These are phyloP conservation scores for Ehretia macrophylla DNA, from an alignment of 257 asterid species.

Conservation along the genomic window DNA sequence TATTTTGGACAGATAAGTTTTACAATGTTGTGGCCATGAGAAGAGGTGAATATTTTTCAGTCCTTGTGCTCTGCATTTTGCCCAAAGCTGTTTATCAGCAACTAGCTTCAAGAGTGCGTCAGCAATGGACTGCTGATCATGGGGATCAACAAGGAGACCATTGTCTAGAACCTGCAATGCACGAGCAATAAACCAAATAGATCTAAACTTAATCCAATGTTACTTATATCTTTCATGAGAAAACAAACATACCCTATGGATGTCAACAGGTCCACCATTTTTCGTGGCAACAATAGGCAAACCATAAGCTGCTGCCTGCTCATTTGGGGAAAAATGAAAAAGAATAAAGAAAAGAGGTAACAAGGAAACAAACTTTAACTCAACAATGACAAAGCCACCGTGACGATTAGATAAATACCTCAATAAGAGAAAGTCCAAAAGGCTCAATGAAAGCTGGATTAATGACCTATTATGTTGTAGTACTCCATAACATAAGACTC, in stretches of 20 bases:
- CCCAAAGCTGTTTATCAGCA: conserved; percentile 93
- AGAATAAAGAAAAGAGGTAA: conserved; percentile 5
- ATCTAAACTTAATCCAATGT: background rate
- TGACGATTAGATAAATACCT: conserved; percentile 43
- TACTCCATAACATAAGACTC: no score
- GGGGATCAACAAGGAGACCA: conserved; percentile 97
- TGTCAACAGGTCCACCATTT: conserved; percentile 98
- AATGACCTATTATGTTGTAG: no score
- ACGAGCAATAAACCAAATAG: conserved; percentile 6
- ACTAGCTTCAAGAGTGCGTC: conserved; percentile 94
- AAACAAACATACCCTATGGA: conserved; percentile 58
- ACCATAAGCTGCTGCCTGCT: conserved; percentile 94
- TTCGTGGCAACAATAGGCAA: conserved; percentile 87
- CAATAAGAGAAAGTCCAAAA: conserved; percentile 97
- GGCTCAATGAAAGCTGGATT: conserved; percentile 99
- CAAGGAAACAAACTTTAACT: conserved; percentile 1
- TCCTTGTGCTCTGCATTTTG: conserved; percentile 91
- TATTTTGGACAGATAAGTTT: conserved; percentile 76
- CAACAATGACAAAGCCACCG: background rate
- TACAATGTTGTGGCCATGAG: conserved; percentile 99
- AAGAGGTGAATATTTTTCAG: conserved; percentile 90
- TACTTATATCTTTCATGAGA: background rate
- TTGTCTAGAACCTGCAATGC: conserved; percentile 76
- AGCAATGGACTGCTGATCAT: conserved; percentile 80
- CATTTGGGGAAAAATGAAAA: conserved; percentile 16